A percentile compares a stretch with the other conserved stretches of the same genome.
phyloP scores from a whole-genome alignment of 306 rosid species.

The Sicyos baderoa region DNA sequence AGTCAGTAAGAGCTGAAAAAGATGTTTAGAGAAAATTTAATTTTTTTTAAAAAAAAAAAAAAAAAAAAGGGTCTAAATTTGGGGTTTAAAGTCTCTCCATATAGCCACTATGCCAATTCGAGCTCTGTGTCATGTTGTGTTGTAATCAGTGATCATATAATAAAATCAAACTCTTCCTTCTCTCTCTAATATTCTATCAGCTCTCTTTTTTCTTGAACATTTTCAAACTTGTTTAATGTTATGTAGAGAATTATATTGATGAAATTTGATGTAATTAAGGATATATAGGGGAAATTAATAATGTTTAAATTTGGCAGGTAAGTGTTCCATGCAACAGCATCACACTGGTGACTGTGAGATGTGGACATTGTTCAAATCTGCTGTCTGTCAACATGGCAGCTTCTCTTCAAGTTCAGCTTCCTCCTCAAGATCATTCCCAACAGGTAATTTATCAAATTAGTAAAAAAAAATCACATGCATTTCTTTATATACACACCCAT shows the following conservation, averaged over 20 bases:
- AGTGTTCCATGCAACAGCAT: constrained; percentile 75
- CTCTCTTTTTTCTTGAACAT: constrained; percentile 1
- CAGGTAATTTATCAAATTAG: not conserved
- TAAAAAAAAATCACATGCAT: too few species aligned
- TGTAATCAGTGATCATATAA: constrained; percentile 17
- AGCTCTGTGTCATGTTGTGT: constrained; percentile 27
- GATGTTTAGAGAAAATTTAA: constrained; percentile 2
- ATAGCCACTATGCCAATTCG: constrained; percentile 45
- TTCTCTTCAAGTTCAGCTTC: constrained; percentile 41
- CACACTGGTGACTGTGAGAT: constrained; percentile 78
- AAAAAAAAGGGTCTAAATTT: not conserved
- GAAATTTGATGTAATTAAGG: not conserved
- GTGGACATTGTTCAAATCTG: constrained; percentile 91
- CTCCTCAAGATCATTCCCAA: constrained; percentile 47
- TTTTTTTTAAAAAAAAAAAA: too few species aligned
- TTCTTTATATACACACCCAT: not conserved
- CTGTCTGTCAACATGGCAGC: constrained; percentile 70
- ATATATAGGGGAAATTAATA: not conserved
- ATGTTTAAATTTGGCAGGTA: constrained; percentile 42
- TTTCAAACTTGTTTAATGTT: not conserved
- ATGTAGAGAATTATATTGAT: not conserved
- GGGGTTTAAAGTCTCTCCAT: not conserved
- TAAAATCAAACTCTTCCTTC: constrained; percentile 17
- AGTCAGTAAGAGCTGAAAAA: constrained; percentile 35
- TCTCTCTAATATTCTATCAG: not conserved